Base-by-base conservation (phyloP, 257 asterid genomes). In the Verbena officinalis region DNA sequence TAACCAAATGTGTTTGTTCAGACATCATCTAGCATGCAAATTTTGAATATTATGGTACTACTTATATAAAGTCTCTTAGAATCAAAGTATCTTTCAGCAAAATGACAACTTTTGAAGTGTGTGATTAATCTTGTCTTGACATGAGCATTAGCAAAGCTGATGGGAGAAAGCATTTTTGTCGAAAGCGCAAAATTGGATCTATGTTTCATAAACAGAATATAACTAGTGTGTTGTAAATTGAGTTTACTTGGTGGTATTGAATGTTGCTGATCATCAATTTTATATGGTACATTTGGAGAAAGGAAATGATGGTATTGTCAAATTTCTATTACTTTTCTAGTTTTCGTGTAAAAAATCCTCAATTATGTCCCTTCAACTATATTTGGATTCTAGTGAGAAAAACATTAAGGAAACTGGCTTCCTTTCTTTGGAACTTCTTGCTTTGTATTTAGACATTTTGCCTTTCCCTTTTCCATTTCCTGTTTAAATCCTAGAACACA, bases 1-100 rank as follows among this genome's bases (percentile, higher is more conserved):
- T 21, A 16, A 17, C 31, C 20, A 43, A 22, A 11, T 64, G 55
- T 61, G 42, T 20, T 46, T 61, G 42, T 20, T 53, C 54, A 44
- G 63, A 58, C 63, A 33, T 72, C 76, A 53, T 46, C 11, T 38
- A 40, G 71, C 55, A 55, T 80, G 66, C 58, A 51, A 48, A 9
- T 21, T 44, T 73, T 62, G 65, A 74, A 27, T 67, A 20, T 33
- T 65, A 7, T 39, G 71, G 9, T 59, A 33, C 60, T 68, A 40
- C 55, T 60, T 55, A n/a, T 55, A 50, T 27, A 55, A 49, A 9
- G 19, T 20, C 42, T 20, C 42, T 55, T 21, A 19, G 50, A 30
- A 62, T 55, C 22, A 39, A 27, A 52, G 52, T 31, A 22, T 53
- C 22, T 24, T 39, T 49, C 16, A 23, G 42, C 43, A 42, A 59